These are phyloP conservation scores for Puccinia polysora DNA, from an alignment of 1,284 basidiomycete species.

Conservation along the genomic window DNA sequence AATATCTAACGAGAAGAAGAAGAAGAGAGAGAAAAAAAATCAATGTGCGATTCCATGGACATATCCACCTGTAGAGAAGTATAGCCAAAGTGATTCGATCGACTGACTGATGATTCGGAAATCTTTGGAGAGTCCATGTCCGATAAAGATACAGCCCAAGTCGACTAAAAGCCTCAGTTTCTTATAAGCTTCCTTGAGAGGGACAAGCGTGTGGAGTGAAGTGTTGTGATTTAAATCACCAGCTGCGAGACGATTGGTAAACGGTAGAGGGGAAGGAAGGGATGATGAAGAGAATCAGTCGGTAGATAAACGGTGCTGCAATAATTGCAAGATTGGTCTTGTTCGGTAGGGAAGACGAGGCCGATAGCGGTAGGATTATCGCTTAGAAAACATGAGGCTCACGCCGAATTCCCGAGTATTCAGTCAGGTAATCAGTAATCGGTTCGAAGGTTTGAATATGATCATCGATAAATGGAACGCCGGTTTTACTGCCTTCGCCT, in stretches of 20 bases:
- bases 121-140: constrained; percentile 98
- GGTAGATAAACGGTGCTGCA: neutral
- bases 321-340: too few species aligned
- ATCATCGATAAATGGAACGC: constrained; percentile 92
- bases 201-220: constrained; percentile 83
- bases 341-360: too few species aligned
- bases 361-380: neutral
- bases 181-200: constrained; percentile 93
- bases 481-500: constrained; percentile 72
- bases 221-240: constrained; percentile 83
- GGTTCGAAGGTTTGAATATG: constrained; percentile 92
- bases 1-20: constrained; percentile 64
- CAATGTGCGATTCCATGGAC: neutral
- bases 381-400: constrained; percentile 50
- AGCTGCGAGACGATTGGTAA: too few species aligned
- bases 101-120: constrained; percentile 92
- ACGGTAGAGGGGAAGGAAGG: too few species aligned
- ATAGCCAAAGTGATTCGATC: too few species aligned
- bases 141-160: constrained; percentile 91
- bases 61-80: neutral
- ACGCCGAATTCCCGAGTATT: constrained; percentile 94
- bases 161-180: constrained; percentile 93
- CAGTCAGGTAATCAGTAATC: constrained; percentile 93
- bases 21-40: constrained; percentile 5
- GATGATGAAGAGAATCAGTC: neutral